Conservation (phyloP, 345 rosid genomes). For the Streptanthus diversifolius region DNA sequence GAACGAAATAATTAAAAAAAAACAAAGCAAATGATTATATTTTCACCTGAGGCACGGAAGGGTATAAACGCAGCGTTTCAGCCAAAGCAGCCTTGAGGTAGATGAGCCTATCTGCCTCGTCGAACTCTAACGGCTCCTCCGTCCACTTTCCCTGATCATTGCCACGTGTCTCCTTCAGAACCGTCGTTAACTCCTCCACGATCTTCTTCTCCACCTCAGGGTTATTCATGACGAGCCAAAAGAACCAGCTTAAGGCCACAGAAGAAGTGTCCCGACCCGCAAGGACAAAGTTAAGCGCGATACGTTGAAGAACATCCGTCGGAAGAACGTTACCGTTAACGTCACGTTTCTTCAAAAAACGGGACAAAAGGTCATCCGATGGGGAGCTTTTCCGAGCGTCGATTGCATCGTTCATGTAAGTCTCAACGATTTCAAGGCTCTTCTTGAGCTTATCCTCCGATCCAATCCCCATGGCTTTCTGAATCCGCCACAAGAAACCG, state of each 20-base stretch:
- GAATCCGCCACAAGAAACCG: constrained; percentile 60
- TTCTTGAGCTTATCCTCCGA: constrained; percentile 50
- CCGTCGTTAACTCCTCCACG: constrained; percentile 52
- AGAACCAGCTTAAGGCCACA: constrained; percentile 91
- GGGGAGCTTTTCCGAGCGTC: constrained; percentile 61
- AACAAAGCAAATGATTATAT: background rate
- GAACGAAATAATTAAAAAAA: background rate
- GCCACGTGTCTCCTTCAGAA: constrained; percentile 68
- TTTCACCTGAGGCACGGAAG: constrained; percentile 69
- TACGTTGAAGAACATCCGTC: constrained; percentile 62
- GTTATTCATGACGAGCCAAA: constrained; percentile 81
- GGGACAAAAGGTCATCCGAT: constrained; percentile 77
- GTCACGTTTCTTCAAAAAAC: constrained; percentile 77
- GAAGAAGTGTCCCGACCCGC: constrained; percentile 96
- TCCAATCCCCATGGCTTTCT: constrained; percentile 59
- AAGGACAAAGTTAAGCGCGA: constrained; percentile 85
- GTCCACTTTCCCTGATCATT: constrained; percentile 53
- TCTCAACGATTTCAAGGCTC: constrained; percentile 57
- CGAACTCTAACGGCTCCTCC: constrained; percentile 67
- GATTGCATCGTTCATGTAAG: constrained; percentile 69
- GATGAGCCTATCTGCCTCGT: constrained; percentile 66
- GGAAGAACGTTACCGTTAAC: constrained; percentile 56
- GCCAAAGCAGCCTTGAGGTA: constrained; percentile 88
- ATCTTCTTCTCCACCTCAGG: constrained; percentile 61
- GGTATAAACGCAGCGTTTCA: constrained; percentile 85